These are phyloP conservation scores for Begonia fuchsioides DNA, from an alignment of 306 rosid genomes.

Conservation along the genomic window DNA sequence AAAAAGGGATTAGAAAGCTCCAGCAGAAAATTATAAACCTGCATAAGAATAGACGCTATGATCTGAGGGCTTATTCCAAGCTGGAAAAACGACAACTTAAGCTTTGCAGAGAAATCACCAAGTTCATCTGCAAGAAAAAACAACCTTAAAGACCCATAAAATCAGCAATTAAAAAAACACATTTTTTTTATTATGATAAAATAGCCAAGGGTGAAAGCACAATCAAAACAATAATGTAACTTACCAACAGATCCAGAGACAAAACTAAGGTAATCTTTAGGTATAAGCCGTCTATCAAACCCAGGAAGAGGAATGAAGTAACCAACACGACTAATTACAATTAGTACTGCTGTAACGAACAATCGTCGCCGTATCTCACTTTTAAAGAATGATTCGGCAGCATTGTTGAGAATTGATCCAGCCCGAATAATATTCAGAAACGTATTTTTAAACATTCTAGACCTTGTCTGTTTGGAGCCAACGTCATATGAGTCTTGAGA, in stretches of 20 bases:
- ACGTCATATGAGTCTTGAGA: conserved; percentile 4
- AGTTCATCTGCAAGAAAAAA: conserved; percentile 83
- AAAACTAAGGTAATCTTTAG: conserved; percentile 80
- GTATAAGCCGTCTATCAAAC: conserved; percentile 88
- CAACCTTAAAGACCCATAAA: neutral
- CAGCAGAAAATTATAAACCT: conserved; percentile 33
- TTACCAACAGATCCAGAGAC: conserved; percentile 83
- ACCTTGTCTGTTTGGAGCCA: conserved; percentile 6
- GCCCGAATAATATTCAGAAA: conserved; percentile 61
- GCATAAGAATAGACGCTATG: conserved; percentile 88
- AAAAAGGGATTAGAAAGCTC: neutral
- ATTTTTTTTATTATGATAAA: neutral
- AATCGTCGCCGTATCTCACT: conserved; percentile 89
- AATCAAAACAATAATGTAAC: conserved; percentile 9
- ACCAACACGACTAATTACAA: conserved; percentile 78
- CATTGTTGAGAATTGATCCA: conserved; percentile 62
- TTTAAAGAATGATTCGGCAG: conserved; percentile 83
- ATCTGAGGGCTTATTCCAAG: conserved; percentile 99
- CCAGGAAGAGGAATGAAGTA: conserved; percentile 97
- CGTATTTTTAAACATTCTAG: conserved; percentile 41
- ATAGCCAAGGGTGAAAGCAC: neutral
- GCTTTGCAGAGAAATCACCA: conserved; percentile 72
- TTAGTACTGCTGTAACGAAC: conserved; percentile 68
- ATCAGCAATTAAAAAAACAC: conserved; percentile 1
- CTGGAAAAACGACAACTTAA: conserved; percentile 89